Base-by-base conservation (phyloP, 768 basidiomycete species). In the Leucosporidium scottii region DNA sequence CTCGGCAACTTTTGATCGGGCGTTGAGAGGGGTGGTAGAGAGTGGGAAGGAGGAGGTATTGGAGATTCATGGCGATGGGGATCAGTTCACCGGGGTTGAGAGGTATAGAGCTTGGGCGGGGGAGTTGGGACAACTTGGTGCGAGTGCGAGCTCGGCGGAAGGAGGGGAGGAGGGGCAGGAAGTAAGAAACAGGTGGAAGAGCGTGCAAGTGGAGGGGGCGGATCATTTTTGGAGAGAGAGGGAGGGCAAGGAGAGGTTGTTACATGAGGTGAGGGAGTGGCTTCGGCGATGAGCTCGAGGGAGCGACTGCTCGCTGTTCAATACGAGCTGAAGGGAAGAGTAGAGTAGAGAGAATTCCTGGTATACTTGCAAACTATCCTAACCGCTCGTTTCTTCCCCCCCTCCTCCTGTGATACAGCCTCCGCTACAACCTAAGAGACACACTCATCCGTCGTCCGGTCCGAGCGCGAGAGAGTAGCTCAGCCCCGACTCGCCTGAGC, bases 161-260 rank as follows among this genome's bases (percentile, higher is more conserved):
- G 39, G 39, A 44, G 39, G 13, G 15, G 13, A 15, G 4, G 4
- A 10, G 34, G 34, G 10, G 34, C 34, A 44, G 39, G 39, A 13
- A 44, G 13, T 6, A 15, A 17, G 15, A 13, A 44, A 13, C 39
- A 44, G 28, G n/a, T 30, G 36, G 47, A 27, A 5, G 64, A 36
- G 28, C 31, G 6, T 67, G 13, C 65, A 62, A 51, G 61, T 75
- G 2, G 63, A 68, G 18, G 73, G 70, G 0, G 74, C 69, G 21
- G 74, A 75, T 49, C 74, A 75, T 50, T 71, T 75, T 25, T 75
- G 74, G 74, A 54, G 49, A 5, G 34, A 39, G 23, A 3, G 36
- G 53, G 36, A 23, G 47, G 15, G 15, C 25, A 73, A 68, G 60
- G 23, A 17, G 20, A 47, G 4, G 47, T 4, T 67, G 49, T 15